Conservation (phyloP, 305 asterid species). For the Solanum chacoense region DNA sequence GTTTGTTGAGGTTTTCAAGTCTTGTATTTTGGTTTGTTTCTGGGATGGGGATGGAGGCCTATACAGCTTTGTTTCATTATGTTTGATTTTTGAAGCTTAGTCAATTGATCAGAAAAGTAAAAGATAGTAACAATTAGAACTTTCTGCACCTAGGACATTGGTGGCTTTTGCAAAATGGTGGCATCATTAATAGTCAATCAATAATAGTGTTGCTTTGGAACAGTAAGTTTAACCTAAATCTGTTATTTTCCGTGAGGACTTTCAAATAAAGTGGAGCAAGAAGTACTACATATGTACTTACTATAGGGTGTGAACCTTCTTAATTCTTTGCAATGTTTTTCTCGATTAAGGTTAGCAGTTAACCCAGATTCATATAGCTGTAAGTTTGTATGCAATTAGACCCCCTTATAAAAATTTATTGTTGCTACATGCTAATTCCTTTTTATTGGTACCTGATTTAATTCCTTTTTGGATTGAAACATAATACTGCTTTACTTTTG, state of each 20-base stretch:
- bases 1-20: neutral
- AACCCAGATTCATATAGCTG: neutral
- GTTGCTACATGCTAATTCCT: neutral
- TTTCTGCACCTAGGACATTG: neutral
- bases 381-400: neutral
- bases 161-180: neutral
- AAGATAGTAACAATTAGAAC: neutral
- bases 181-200: neutral
- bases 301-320: neutral
- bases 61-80: neutral
- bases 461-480: neutral
- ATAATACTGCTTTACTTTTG: neutral
- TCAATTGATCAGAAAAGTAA: neutral
- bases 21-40: neutral
- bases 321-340: neutral
- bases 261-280: neutral
- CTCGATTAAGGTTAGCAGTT: neutral
- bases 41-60: neutral
- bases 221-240: neutral
- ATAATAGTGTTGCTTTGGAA: neutral
- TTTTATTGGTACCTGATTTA: neutral
- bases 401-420: neutral
- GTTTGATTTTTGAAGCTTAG: neutral
- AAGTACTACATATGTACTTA: neutral
- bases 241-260: neutral